A percentile compares a stretch with the other conserved stretches of the same genome.
Evolutionary conservation across 805 yeast genomes (phyloP).

Genomic region (Candida maltosa): DNA sequence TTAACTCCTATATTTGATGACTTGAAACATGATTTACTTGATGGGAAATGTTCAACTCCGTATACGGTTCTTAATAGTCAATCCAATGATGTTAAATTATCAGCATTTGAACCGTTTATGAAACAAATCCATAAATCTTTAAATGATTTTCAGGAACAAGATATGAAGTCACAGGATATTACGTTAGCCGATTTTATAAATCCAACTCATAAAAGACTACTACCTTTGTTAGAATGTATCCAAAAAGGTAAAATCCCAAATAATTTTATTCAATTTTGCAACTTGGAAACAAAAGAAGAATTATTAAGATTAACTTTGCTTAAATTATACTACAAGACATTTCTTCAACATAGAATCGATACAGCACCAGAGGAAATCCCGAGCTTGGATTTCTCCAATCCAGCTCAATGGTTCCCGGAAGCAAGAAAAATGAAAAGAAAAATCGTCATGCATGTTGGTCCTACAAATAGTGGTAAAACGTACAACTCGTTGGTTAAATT

Average conservation of each 20-base stretch:
- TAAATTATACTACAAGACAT: constrained; percentile 22
- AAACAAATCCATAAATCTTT: too few relatives aligned
- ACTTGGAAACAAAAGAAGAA: constrained; percentile 15
- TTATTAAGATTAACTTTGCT: constrained; percentile 18
- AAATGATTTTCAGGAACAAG: too few relatives aligned
- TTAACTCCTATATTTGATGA: too few relatives aligned
- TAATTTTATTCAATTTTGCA: constrained; percentile 14
- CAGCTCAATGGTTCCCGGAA: constrained; percentile 71
- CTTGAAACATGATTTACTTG: too few relatives aligned
- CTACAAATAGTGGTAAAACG: constrained; percentile 96
- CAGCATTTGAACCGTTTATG: neutral
- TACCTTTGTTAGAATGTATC: constrained; percentile 17
- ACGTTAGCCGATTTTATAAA: constrained; percentile 19
- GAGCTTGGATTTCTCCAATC: constrained; percentile 29
- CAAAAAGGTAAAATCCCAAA: constrained; percentile 16
- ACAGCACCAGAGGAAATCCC: constrained; percentile 9
- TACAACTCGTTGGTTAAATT: constrained; percentile 73
- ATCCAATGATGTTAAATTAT: neutral
- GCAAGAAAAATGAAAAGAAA: constrained; percentile 79
- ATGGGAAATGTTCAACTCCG: too few relatives aligned
- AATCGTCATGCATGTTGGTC: constrained; percentile 92
- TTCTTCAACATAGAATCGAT: constrained; percentile 11
- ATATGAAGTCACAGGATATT: neutral
- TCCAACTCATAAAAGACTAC: constrained; percentile 21
- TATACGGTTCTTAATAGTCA: constrained; percentile 2